Evolutionary conservation across 768 basidiomycete species (phyloP).

Genomic region (Lactarius sp.): DNA sequence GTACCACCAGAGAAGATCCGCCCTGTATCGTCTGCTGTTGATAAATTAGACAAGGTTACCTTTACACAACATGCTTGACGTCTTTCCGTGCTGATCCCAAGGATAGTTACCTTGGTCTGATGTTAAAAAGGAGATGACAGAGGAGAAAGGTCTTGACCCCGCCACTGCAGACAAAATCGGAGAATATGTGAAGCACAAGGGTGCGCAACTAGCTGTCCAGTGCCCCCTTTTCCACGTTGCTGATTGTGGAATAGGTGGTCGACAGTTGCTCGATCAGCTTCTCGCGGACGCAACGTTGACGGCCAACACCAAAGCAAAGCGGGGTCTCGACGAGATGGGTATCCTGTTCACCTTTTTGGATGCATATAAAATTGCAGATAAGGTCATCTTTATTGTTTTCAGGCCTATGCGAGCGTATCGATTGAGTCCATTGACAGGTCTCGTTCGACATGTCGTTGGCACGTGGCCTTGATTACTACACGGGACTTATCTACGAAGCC

Average conservation of each 20-base stretch:
- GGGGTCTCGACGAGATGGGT: constrained; percentile 83
- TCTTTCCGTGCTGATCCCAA: background rate
- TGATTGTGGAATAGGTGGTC: constrained; percentile 51
- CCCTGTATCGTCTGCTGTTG: constrained; percentile 91
- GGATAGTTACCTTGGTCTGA: constrained; percentile 73
- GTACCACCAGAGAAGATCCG: constrained; percentile 88
- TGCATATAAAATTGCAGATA: constrained; percentile 73
- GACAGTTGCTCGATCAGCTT: constrained; percentile 68
- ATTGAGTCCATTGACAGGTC: constrained; percentile 44
- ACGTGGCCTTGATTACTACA: constrained; percentile 98
- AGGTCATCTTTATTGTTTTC: constrained; percentile 42
- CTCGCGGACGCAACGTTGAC: constrained; percentile 57
- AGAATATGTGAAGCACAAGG: constrained; percentile 94
- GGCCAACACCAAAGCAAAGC: constrained; percentile 68
- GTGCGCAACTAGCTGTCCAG: constrained; percentile 36
- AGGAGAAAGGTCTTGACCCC: constrained; percentile 84
- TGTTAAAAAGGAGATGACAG: constrained; percentile 94
- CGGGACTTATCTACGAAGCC: constrained; percentile 97
- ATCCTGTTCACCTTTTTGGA: constrained; percentile 77
- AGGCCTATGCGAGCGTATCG: background rate
- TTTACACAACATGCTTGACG: too few species aligned
- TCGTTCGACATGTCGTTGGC: constrained; percentile 96
- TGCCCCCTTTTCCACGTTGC: background rate
- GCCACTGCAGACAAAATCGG: constrained; percentile 89
- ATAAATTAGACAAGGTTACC: constrained; percentile 92